A percentile compares a stretch with the other conserved stretches of the same genome.
Conservation (phyloP, 176 grass and related monocot species). For the Canna indica region DNA sequence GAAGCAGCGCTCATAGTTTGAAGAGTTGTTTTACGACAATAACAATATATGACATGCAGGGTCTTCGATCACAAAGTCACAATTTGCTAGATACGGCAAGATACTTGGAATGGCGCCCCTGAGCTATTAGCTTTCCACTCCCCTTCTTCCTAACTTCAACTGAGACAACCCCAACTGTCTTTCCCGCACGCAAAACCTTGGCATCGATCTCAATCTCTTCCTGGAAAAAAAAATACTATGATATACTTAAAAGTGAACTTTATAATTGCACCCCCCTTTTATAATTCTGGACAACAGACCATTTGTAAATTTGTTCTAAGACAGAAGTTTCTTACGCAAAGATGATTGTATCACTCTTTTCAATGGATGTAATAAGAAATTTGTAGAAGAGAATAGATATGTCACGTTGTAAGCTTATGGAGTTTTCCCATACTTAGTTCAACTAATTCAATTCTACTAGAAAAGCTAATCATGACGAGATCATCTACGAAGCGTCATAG, state of each 20-base stretch:
- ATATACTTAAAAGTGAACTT: background rate
- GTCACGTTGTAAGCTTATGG: too few relatives aligned
- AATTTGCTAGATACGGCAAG: slow-evolving; percentile 70
- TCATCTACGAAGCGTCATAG: too few relatives aligned
- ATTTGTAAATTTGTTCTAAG: background rate
- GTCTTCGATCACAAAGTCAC: slow-evolving; percentile 26
- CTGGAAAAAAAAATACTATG: slow-evolving; percentile 24
- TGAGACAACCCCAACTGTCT: slow-evolving; percentile 46
- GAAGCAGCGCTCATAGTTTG: background rate
- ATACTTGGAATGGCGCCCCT: slow-evolving; percentile 79
- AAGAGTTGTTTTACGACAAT: background rate
- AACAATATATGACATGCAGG: background rate
- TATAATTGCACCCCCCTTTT: background rate
- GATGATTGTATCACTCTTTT: background rate
- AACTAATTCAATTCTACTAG: too few relatives aligned
- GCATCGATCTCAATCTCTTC: slow-evolving; percentile 88
- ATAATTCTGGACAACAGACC: background rate
- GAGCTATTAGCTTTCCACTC: slow-evolving; percentile 69
- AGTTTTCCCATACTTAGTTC: too few relatives aligned
- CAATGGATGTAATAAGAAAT: background rate
- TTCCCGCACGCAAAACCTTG: slow-evolving; percentile 57
- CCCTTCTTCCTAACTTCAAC: slow-evolving; percentile 77
- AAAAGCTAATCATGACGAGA: too few relatives aligned
- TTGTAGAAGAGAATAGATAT: too few relatives aligned
- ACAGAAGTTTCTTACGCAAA: background rate